Percentiles rank a stretch among this genome's conserved stretches.
These are phyloP conservation scores for Coccomyxa sp. DNA, from an alignment of 139 green algal genomes.

Conservation along the genomic window DNA sequence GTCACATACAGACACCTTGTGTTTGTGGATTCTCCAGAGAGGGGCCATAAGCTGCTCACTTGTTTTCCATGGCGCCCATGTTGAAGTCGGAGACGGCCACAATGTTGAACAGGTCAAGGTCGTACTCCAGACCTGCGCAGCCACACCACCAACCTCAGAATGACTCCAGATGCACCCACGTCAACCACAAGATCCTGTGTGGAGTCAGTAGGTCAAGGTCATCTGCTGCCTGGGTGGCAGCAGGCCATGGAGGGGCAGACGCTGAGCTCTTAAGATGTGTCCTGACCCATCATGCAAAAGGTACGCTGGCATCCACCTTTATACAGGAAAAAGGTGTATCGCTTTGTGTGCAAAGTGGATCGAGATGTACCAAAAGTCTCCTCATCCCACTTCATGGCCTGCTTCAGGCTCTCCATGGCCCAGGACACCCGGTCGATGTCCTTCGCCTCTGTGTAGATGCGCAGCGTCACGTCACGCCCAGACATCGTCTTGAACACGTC, in stretches of 20 bases:
- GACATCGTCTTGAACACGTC: slow-evolving; percentile 78
- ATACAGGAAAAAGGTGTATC: no score
- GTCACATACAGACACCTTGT: no score
- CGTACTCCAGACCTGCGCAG: slow-evolving; percentile 87
- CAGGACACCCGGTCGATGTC: slow-evolving; percentile 72
- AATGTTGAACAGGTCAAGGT: slow-evolving; percentile 94
- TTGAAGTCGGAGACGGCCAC: slow-evolving; percentile 97
- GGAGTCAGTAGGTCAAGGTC: no score
- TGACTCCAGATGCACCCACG: no score
- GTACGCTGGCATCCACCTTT: no score
- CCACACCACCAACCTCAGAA: no score
- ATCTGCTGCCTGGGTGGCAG: no score
- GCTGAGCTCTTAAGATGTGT: no score
- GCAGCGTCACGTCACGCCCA: slow-evolving; percentile 63
- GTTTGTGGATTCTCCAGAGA: not conserved
- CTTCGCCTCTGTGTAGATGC: slow-evolving; percentile 80
- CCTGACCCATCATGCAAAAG: no score
- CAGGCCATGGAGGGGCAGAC: no score
- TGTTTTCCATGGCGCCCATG: slow-evolving; percentile 99
- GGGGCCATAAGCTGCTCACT: slow-evolving; percentile 35
- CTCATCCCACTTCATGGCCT: slow-evolving; percentile 91
- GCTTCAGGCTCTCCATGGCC: slow-evolving; percentile 89
- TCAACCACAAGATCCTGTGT: no score
- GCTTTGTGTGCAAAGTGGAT: no score
- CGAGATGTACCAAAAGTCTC: slow-evolving; percentile 48